Base-by-base conservation (phyloP, 805 yeast species). In the Lipomyces starkeyi region DNA sequence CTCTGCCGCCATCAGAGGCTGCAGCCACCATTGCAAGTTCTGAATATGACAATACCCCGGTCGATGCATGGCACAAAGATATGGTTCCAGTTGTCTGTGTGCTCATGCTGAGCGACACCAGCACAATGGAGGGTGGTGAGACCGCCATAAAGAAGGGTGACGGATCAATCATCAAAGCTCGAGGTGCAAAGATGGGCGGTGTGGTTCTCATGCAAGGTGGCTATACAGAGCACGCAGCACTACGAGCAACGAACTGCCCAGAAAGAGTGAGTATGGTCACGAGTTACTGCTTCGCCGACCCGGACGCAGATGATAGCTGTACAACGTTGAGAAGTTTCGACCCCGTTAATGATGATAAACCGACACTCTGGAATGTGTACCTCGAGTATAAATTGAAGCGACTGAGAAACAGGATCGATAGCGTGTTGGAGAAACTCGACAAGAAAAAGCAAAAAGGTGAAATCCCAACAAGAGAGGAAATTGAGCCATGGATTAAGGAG, bases 51-150 rank as follows among this genome's bases (percentile, higher is more conserved):
- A 0, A 8, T 40, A 40, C 17, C 4, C 47, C 47, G 47, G 47
- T 40, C 47, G 47, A 40, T 40, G n/a, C 47, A 40, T 40, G 47
- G 47, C 47, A 40, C 47, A 40, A 40, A 40, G 47, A 40, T 40
- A 40, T 40, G 47, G 47, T 40, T 40, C 47, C 47, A 40, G 47
- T 40, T 3, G 47, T 40, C 47, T 40, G 47, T 40, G 47, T 40
- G n/a, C 47, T 40, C 11, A 40, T 40, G 47, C 47, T 40, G 47
- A 40, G 47, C 47, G 47, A 40, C 11, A 40, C 47, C n/a, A 40
- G 47, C 47, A 40, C 47, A 40, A 40, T 40, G 47, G 47, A 40
- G 47, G 47, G 47, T 40, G 47, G 47, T 40, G 47, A 40, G 47
- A 40, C 47, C n/a, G 47, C 47, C 47, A 40, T 40, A 14, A 40